phyloP scores from a whole-genome alignment of 2,329 filamentous ascomycete genomes.

The Paraphaeosphaeria sporulosa region DNA sequence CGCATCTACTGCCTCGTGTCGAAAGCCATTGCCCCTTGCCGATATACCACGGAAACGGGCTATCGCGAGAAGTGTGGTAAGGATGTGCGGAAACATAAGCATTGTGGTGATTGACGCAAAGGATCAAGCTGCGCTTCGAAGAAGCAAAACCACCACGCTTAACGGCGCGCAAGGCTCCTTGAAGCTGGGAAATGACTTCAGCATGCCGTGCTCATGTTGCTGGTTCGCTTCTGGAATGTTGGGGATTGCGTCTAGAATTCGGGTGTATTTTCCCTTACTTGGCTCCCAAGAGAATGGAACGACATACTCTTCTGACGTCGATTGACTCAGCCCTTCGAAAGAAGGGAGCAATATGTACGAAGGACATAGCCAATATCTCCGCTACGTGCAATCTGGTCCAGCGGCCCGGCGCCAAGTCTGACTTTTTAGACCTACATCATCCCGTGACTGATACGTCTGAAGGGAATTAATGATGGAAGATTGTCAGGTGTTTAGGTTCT shows the following conservation, averaged over 20 bases:
- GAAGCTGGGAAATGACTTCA: neutral
- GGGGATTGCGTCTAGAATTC: constrained; percentile 1
- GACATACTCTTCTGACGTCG: neutral
- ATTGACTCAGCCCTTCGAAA: neutral
- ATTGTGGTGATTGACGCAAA: constrained; percentile 11
- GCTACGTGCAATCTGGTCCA: neutral
- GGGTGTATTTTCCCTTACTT: constrained; percentile 3
- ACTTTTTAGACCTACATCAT: neutral
- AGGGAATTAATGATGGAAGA: neutral
- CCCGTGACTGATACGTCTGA: neutral
- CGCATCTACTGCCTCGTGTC: constrained; percentile 26
- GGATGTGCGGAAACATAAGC: constrained; percentile 16
- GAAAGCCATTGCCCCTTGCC: constrained; percentile 21
- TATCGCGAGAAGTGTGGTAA: constrained; percentile 16
- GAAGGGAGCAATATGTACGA: neutral
- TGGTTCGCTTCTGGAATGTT: constrained; percentile 15
- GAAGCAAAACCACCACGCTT: neutral
- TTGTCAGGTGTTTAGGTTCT: neutral
- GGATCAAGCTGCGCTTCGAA: neutral
- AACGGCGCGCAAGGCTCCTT: neutral
- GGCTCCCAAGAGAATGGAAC: neutral
- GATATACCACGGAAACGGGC: constrained; percentile 15
- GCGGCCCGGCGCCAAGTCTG: neutral
- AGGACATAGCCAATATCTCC: neutral
- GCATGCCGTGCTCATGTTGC: constrained; percentile 13